Conservation (phyloP, 768 basidiomycete genomes). For the Lactarius deliciosus region DNA sequence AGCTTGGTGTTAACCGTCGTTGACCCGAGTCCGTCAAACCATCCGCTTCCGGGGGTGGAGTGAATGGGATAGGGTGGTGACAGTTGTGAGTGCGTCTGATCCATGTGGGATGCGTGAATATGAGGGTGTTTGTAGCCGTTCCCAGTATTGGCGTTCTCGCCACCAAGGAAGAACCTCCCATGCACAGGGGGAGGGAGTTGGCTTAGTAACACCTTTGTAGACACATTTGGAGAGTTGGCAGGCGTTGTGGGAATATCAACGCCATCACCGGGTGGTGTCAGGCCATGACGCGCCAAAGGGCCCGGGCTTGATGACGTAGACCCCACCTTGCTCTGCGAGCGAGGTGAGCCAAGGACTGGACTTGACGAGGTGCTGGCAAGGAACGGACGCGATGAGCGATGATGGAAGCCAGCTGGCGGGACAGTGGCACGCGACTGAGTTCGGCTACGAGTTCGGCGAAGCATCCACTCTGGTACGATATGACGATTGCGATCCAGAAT, state of each 20-base stretch:
- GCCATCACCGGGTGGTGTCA: constrained; percentile 40
- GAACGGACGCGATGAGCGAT: constrained; percentile 44
- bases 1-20: constrained; percentile 92
- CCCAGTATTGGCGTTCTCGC: constrained; percentile 35
- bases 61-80: constrained; percentile 4
- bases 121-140: constrained; percentile 34
- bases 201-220: constrained; percentile 14
- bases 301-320: constrained; percentile 37
- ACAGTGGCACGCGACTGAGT: constrained; percentile 49
- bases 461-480: constrained; percentile 92
- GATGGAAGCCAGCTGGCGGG: constrained; percentile 34
- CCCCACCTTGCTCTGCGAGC: constrained; percentile 21
- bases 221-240: constrained; percentile 45
- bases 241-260: constrained; percentile 48
- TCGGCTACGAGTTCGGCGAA: constrained; percentile 47
- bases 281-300: constrained; percentile 42
- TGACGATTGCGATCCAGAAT: constrained; percentile 90
- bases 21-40: constrained; percentile 88
- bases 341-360: constrained; percentile 55
- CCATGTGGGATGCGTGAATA: constrained; percentile 42
- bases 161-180: constrained; percentile 19
- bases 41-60: constrained; percentile 38
- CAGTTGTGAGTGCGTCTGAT: constrained; percentile 24
- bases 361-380: constrained; percentile 63
- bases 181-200: constrained; percentile 15